Conservation (phyloP, 2,329 filamentous ascomycete species). For the Fusarium globosum region DNA sequence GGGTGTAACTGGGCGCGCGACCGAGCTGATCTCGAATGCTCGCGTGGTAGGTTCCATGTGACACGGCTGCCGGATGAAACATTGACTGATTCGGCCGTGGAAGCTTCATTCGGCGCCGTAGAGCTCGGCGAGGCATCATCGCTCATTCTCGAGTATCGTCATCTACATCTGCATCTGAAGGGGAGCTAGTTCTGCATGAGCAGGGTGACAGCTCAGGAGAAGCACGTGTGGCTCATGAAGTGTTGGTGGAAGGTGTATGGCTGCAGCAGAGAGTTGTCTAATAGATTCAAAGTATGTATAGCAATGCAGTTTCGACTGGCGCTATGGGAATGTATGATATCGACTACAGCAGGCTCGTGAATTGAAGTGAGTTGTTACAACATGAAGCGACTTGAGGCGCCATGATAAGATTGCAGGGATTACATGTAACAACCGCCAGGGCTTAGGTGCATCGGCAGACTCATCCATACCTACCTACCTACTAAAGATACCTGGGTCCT, state of each 20-base stretch:
- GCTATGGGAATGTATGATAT: conserved; percentile 18
- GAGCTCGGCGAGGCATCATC: conserved; percentile 60
- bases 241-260: conserved; percentile 1
- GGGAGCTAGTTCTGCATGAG: conserved; percentile 47
- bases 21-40: conserved; percentile 22
- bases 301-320: conserved; percentile 3
- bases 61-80: conserved; percentile 30
- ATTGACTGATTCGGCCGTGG: conserved; percentile 26
- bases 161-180: conserved; percentile 44
- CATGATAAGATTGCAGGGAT: conserved; percentile 45
- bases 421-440: conserved; percentile 10
- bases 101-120: conserved; percentile 49
- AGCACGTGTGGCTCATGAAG: conserved; percentile 44
- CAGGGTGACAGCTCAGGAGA: conserved; percentile 43
- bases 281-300: neutral
- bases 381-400: conserved; percentile 32
- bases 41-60: conserved; percentile 31
- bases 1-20: conserved; percentile 43
- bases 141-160: conserved; percentile 60
- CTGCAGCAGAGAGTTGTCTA: neutral
- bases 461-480: neutral
- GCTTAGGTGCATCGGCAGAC: conserved; percentile 5
- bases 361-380: conserved; percentile 24
- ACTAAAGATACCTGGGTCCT: neutral
- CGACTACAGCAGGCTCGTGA: conserved; percentile 18